Evolutionary conservation across 2,329 filamentous ascomycete genomes (phyloP), one percentile per base, ranked within the genome.

Genomic region (Lasiodiplodia sp.): DNA sequence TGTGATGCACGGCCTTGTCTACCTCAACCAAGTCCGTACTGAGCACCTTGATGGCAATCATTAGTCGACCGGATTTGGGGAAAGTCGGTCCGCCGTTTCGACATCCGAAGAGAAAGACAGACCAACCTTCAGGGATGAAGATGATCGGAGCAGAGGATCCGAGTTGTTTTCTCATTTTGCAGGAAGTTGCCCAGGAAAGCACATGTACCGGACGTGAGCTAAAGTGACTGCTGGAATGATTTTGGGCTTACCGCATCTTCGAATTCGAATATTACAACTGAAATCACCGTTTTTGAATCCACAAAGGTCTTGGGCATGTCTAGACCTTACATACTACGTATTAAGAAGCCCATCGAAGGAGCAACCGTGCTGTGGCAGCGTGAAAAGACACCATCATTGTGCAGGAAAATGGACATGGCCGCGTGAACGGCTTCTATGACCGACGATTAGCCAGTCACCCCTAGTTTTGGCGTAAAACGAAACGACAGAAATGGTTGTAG

Each of bases 21-120:
- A 8, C n/a, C 38, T 38, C 38, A 60, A 21, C 10, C 18, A 23
- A 47, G 23, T 16, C 44, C 23, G 58, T n/a, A 34, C 21, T 38
- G 44, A 49, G 58, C 16, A 64, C 60, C 60, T 64, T 64, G 60
- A 64, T 64, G 60, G 60, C 28, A 25, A 23, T 3, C 3, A 6
- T 21, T 6, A 49, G 38, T 34, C 57, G 57, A 3, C 34, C 18
- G 18, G n/a, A 31, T 1, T 28, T 18, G 28, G 25, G 3, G 6
- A 23, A 57, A 28, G 55, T 8, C 28, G 11, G 28, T 4, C 25
- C 14, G 4, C 16, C 6, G 10, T 21, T n/a, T 21, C 7, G 18
- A 10, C 7, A 47, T 21, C 44, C 44, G 8, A 21, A 21, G 7
- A 47, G n/a, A 18, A 18, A 47, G 44, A 21, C 3, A 21, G 10